Base-by-base conservation (phyloP, 208 protist species). In the Trypanosoma mega region DNA sequence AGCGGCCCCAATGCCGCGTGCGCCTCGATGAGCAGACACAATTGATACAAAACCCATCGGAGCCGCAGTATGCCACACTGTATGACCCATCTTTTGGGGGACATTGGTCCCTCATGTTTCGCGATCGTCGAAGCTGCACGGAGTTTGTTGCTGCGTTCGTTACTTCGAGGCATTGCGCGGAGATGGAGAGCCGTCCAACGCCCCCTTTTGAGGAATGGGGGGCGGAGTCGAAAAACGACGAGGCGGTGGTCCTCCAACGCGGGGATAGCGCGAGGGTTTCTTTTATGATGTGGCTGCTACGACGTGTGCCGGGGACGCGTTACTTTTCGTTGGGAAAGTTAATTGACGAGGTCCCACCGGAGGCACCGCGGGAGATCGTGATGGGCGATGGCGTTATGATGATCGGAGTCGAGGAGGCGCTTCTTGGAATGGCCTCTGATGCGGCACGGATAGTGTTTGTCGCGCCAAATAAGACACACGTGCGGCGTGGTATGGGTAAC, bases 381-480 rank as follows among this genome's bases (percentile, higher is more conserved):
- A 39, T 83, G n/a, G 79, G 76, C 30, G 39, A 65, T 27, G 77
- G 76, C 16, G 45, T 49, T 4, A 24, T 80, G 24, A 76, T 80
- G 76, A 54, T 58, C 21, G 74, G 76, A 9, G 52, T 84, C n/a
- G 79, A 82, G 18, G 65, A 69, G 20, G 65, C 63, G 16, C 33
- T 87, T 20, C 29, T 82, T 34, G 79, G 76, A 30, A 86, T 90
- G 80, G 33, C 57, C 20, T 39, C 5, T 16, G 48, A 47, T 30
- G 46, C 71, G 26, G 72, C 76, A 12, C 64, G 80, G 18, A 64
- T 86, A 0, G 57, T 82, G 20, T 82, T 87, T 49, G n/a, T 85
- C 21, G 16, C 72, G 1, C 71, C 77, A 9, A 58, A 34, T 20
- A 63, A 63, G 34, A 80, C 76, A 3, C 43, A 43, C 6, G 39